phyloP scores from a whole-genome alignment of 345 rosid species.

The Lepidium sativum region DNA sequence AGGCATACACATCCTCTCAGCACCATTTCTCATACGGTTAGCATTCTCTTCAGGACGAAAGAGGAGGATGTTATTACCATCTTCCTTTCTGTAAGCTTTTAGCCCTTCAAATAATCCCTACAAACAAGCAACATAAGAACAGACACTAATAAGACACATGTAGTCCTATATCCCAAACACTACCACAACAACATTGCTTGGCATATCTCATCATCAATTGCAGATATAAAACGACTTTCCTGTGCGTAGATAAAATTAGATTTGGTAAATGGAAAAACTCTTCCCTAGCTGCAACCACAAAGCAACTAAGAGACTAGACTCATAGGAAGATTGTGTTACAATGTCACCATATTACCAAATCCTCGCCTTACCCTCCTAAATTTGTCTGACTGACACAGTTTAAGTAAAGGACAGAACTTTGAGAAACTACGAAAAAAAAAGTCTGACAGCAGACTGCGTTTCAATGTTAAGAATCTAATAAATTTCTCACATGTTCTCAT shows the following conservation, averaged over 20 bases:
- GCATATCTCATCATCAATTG: not conserved
- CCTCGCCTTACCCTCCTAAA: not conserved
- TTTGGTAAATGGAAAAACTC: not conserved
- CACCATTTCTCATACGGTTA: slow-evolving; percentile 68
- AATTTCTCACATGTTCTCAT: not conserved
- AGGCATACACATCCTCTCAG: slow-evolving; percentile 96
- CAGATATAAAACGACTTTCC: not conserved
- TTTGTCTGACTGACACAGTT: not conserved
- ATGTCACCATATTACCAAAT: not conserved
- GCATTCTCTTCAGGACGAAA: slow-evolving; percentile 97
- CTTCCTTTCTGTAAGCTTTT: slow-evolving; percentile 80
- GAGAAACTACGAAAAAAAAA: not conserved
- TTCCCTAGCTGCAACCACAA: not conserved
- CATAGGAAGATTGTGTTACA: not conserved
- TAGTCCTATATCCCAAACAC: not conserved
- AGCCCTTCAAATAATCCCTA: slow-evolving; percentile 93
- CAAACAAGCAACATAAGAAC: not conserved
- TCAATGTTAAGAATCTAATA: not conserved
- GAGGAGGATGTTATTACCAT: slow-evolving; percentile 51
- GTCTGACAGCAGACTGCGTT: not conserved
- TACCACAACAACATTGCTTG: not conserved
- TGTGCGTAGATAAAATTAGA: not conserved
- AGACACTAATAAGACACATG: not conserved
- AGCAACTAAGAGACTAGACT: not conserved
- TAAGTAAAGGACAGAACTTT: not conserved